Evolutionary conservation across 176 grass and related monocot genomes (phyloP).

Genomic region (Saccharum spontaneum): DNA sequence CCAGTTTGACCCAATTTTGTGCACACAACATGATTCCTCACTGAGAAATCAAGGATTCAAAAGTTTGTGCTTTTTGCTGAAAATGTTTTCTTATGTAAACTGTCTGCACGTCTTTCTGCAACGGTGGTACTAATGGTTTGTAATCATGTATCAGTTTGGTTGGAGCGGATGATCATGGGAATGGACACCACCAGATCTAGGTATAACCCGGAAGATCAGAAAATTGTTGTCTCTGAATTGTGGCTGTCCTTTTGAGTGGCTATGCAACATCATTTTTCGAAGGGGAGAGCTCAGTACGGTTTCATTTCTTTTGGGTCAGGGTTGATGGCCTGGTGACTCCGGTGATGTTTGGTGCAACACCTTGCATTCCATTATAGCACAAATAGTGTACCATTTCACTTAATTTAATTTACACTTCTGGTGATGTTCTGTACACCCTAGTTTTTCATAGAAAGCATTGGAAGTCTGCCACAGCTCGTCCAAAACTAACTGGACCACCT

Average conservation of each 20-base stretch:
- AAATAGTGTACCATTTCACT: slow-evolving; percentile 38
- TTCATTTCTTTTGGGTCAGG: slow-evolving; percentile 4
- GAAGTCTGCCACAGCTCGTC: background rate
- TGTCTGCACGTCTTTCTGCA: background rate
- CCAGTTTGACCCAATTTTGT: background rate
- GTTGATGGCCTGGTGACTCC: slow-evolving; percentile 2
- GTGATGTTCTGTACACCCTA: background rate
- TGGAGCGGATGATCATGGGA: slow-evolving; percentile 26
- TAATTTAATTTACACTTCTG: slow-evolving; percentile 6
- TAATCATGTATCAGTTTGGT: slow-evolving; percentile 16
- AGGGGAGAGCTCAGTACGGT: background rate
- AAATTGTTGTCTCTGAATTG: background rate
- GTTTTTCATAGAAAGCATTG: background rate
- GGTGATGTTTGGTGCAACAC: slow-evolving; percentile 24
- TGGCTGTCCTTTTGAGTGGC: background rate
- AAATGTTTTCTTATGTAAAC: background rate
- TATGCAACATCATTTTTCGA: slow-evolving; percentile 10
- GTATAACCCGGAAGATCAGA: slow-evolving; percentile 15
- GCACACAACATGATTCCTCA: background rate
- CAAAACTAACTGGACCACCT: background rate
- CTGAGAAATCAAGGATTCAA: background rate
- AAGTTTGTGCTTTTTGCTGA: background rate
- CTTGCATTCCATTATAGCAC: slow-evolving; percentile 10
- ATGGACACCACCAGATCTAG: background rate
- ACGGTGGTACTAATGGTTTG: slow-evolving; percentile 12